Percentiles rank a stretch among this genome's conserved stretches.
phyloP scores from a whole-genome alignment of 2,329 filamentous ascomycete genomes.

The Cordyceps pruinosa region DNA sequence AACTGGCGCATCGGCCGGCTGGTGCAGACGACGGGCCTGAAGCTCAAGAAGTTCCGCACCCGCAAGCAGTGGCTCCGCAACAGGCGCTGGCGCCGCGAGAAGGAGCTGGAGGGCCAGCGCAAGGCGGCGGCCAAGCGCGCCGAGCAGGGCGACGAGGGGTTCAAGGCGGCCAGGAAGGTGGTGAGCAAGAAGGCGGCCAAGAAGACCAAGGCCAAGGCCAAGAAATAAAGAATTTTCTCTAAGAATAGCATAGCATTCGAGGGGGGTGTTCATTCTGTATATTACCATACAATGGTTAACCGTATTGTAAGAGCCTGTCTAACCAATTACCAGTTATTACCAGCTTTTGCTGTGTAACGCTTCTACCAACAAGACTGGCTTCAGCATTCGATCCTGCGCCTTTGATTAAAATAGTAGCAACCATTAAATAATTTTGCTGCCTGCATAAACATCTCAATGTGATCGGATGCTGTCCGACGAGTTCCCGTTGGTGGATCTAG shows the following conservation, averaged over 20 bases:
- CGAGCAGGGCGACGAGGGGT: slow-evolving; percentile 21
- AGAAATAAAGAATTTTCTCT: slow-evolving; percentile 18
- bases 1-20: slow-evolving; percentile 53
- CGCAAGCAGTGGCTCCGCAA: slow-evolving; percentile 43
- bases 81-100: slow-evolving; percentile 35
- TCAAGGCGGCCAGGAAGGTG: slow-evolving; percentile 24
- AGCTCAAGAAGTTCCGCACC: slow-evolving; percentile 43
- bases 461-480: no score
- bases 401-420: no score
- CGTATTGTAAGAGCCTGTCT: neutral
- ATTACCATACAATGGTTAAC: neutral
- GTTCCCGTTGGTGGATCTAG: neutral
- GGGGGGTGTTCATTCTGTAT: neutral
- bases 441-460: no score
- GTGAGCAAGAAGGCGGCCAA: slow-evolving; percentile 28
- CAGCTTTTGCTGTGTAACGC: no score
- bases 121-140: slow-evolving; percentile 30
- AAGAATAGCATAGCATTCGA: neutral
- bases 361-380: no score
- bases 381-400: no score
- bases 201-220: slow-evolving; percentile 27
- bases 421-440: neutral
- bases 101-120: slow-evolving; percentile 34
- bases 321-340: no score
- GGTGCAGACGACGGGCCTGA: slow-evolving; percentile 43